These are phyloP conservation scores for Cladosporium sp. DNA, from an alignment of 2,329 filamentous ascomycete genomes.

Conservation along the genomic window DNA sequence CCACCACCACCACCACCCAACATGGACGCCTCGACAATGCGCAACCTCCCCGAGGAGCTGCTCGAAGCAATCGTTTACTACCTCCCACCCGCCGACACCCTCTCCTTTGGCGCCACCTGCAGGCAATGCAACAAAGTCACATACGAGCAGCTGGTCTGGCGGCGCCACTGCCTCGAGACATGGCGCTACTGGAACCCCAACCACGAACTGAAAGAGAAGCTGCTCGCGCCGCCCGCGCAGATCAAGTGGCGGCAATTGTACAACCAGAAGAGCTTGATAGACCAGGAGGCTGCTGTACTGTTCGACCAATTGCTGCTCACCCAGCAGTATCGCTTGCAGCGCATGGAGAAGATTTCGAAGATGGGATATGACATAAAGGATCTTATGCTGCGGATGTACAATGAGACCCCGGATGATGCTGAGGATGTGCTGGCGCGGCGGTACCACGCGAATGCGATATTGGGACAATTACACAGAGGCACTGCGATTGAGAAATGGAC, in stretches of 20 bases:
- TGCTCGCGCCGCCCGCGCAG: constrained; percentile 39
- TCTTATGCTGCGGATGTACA: constrained; percentile 66
- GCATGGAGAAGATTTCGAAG: constrained; percentile 68
- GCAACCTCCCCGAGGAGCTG: constrained; percentile 74
- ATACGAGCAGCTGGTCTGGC: constrained; percentile 77
- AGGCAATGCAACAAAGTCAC: constrained; percentile 65
- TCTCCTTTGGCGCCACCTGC: constrained; percentile 60
- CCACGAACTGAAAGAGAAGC: constrained; percentile 61
- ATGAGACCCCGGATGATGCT: constrained; percentile 56
- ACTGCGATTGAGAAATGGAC: constrained; percentile 78
- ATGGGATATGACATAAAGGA: constrained; percentile 89
- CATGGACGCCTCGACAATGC: constrained; percentile 21
- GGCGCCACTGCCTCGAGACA: constrained; percentile 65
- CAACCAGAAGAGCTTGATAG: constrained; percentile 38
- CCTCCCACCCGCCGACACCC: constrained; percentile 52
- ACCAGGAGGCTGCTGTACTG: constrained; percentile 35
- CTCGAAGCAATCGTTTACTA: constrained; percentile 74
- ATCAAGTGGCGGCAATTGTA: constrained; percentile 65
- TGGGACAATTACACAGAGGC: constrained; percentile 78
- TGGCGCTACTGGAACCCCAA: constrained; percentile 75
- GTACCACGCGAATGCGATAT: constrained; percentile 71
- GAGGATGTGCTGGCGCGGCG: constrained; percentile 78
- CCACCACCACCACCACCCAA: too few species aligned
- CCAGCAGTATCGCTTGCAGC: constrained; percentile 67
- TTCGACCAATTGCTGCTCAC: constrained; percentile 70